Base-by-base conservation (phyloP, 2,329 filamentous ascomycete genomes). In the Aspergillus fructus region DNA sequence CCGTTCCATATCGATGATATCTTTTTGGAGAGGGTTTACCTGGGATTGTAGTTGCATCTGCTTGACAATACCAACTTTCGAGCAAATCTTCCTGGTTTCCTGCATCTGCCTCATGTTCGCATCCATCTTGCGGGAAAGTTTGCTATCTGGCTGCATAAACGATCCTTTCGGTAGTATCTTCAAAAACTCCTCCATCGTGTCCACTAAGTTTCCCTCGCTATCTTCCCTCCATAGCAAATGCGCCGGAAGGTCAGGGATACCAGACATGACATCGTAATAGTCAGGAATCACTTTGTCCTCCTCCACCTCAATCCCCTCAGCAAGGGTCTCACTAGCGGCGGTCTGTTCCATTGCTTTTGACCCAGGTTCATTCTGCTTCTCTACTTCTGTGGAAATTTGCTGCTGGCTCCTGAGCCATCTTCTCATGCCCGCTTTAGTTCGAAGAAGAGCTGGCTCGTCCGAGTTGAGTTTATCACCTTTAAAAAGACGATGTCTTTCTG, bases 11-110 rank as follows among this genome's bases (percentile, higher is more conserved):
- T n/a, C 17, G 23, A 57, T 8, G 30, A 46, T 23, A 9, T 13
- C 24, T 24, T 24, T 24, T 6, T 5, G 49, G 7, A 21, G 21
- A 21, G 40, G 27, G 27, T 30, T 79, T 84, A 91, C 90, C 84
- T 97, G 94, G 51, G 92, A 91, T 74, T 99, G 94, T 53, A 97
- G 86, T 76, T 99, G 94, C 94, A 99, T 99, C 78, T 99, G 94
- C 79, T 97, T 99, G 72, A 99, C 94, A 60, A 99, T 91, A 49
- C 91, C 89, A 71, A 99, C 96, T 77, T 97, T 99, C 11, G 92
- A 92, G 68, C 92, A 96, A 30, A 99, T 84, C 71, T 97, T 97
- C 65, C 94, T 85, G 0, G 94, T 99, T 68, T 97, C 93, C 73
- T 99, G 94, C 83, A 99, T 93, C 71, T 97, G 93, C 59, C 86